These are phyloP conservation scores for Saccharomyces hybrid DNA, from an alignment of 1,139 yeast species.

Conservation along the genomic window DNA sequence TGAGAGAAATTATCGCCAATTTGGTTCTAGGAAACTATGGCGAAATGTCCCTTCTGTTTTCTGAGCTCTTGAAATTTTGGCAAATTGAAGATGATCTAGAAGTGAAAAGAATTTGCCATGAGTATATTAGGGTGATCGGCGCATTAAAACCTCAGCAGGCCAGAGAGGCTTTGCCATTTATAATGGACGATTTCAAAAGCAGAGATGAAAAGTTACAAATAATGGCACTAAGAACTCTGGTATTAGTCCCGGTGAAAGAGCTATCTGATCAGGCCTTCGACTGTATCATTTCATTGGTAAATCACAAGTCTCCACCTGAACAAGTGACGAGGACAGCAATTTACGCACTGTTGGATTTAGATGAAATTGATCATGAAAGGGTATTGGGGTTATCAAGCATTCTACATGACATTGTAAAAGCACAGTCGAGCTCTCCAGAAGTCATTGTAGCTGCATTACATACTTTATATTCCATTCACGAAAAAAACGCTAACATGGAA, in stretches of 20 bases:
- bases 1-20: conserved; percentile 76
- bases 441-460: conserved; percentile 72
- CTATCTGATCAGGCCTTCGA: conserved; percentile 42
- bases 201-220: conserved; percentile 39
- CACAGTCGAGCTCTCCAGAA: background rate
- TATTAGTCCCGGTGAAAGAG: conserved; percentile 49
- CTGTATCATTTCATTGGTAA: conserved; percentile 35
- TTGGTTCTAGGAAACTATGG: conserved; percentile 66
- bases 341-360: conserved; percentile 60
- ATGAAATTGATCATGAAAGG: conserved; percentile 43
- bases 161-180: conserved; percentile 46
- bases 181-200: conserved; percentile 45
- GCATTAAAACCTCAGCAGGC: conserved; percentile 51
- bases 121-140: conserved; percentile 55
- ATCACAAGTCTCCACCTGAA: conserved; percentile 42
- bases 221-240: conserved; percentile 57
- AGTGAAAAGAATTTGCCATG: conserved; percentile 58
- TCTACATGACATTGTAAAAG: conserved; percentile 45
- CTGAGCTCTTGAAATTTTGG: conserved; percentile 58
- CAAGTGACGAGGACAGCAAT: conserved; percentile 64
- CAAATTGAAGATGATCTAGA: conserved; percentile 56
- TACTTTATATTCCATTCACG: conserved; percentile 59
- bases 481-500: conserved; percentile 31
- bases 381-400: conserved; percentile 39
- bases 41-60: conserved; percentile 61